A percentile compares a stretch with the other conserved stretches of the same genome.
Evolutionary conservation across 148 eudicot species (phyloP).

Genomic region (Salicornia ramosissima): DNA sequence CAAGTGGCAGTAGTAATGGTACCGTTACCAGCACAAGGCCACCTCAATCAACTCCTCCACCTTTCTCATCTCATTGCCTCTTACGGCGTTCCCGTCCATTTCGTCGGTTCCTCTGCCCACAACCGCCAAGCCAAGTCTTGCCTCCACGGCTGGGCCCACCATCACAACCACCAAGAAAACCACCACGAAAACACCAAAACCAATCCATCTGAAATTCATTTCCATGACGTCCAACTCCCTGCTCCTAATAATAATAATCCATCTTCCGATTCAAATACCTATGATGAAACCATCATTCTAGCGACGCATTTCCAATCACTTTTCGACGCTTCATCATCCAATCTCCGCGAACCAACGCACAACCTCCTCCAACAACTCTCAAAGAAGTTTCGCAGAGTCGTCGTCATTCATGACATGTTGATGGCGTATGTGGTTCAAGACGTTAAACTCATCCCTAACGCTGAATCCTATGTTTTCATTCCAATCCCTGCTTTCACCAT

Average conservation of each 20-base stretch:
- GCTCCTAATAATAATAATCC: background rate
- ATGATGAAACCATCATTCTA: background rate
- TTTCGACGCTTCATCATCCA: conserved; percentile 18
- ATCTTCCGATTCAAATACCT: conserved; percentile 18
- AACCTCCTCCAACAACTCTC: conserved; percentile 29
- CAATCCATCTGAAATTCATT: conserved; percentile 24
- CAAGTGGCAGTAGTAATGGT: conserved; percentile 35
- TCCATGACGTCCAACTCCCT: conserved; percentile 44
- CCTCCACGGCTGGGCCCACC: conserved; percentile 23
- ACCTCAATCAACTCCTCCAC: conserved; percentile 64
- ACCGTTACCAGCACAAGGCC: conserved; percentile 58
- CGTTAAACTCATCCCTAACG: conserved; percentile 28
- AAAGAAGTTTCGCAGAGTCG: conserved; percentile 11
- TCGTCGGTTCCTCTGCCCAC: conserved; percentile 31
- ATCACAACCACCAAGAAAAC: background rate
- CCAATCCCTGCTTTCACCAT: conserved; percentile 34
- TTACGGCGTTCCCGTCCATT: conserved; percentile 43
- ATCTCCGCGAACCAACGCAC: conserved; percentile 31
- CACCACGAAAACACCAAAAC: background rate
- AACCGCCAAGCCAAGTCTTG: conserved; percentile 43
- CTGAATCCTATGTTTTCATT: conserved; percentile 37
- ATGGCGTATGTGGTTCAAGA: conserved; percentile 44
- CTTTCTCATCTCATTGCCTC: conserved; percentile 43
- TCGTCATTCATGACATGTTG: conserved; percentile 41
- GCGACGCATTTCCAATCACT: conserved; percentile 37